Evolutionary conservation across 495 filamentous ascomycete species (phyloP).

Genomic region (Letharia columbiana): DNA sequence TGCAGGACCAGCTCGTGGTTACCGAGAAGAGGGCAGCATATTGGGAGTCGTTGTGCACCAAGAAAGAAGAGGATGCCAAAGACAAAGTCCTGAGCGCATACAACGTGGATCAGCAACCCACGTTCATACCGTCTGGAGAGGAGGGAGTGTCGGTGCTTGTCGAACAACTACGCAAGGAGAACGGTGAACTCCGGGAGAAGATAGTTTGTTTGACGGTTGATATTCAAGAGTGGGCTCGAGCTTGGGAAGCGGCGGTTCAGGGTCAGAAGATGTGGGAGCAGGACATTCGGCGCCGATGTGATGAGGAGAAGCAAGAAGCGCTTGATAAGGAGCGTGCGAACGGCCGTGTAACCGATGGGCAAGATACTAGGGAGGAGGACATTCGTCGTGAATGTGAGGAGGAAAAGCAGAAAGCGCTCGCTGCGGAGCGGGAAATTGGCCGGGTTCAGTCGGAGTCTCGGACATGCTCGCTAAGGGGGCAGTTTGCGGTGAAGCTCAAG

Average conservation of each 20-base stretch:
- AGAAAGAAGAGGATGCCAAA: neutral
- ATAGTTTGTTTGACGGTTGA: neutral
- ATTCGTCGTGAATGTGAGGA: neutral
- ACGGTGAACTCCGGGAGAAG: neutral
- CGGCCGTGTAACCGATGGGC: neutral
- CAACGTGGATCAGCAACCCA: neutral
- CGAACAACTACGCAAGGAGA: neutral
- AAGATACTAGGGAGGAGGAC: neutral
- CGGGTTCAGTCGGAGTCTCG: neutral
- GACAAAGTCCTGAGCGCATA: neutral
- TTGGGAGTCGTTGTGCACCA: neutral
- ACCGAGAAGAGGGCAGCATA: neutral
- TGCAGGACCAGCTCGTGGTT: neutral
- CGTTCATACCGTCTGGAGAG: neutral
- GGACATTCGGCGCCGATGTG: neutral
- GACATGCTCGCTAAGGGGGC: neutral
- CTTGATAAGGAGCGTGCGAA: neutral
- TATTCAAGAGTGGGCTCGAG: neutral
- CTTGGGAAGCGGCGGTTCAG: neutral
- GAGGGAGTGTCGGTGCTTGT: neutral
- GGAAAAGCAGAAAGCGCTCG: neutral
- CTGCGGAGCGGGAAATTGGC: neutral
- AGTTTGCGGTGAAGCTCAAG: neutral
- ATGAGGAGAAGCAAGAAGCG: neutral
- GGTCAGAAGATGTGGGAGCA: neutral